Base-by-base conservation (phyloP, 441 rosid genomes). In the Isatis lusitanica region DNA sequence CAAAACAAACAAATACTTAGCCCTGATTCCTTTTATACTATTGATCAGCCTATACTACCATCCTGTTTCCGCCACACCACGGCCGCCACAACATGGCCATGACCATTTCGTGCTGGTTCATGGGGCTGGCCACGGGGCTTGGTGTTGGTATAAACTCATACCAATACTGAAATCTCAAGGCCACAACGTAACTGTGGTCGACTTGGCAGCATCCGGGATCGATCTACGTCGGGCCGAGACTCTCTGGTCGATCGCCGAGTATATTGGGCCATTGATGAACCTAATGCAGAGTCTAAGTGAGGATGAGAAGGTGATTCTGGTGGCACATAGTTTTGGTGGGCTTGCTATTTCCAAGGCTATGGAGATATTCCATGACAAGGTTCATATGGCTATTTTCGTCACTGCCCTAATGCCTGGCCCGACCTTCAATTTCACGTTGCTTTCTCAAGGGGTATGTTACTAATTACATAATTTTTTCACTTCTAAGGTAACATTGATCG, bases 321-420 rank as follows among this genome's bases (percentile, higher is more conserved):
- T 89, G 39, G 87, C 86, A 30, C 90, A 87, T 55, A 85, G 85
- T 79, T 64, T 68, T 1, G 83, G 85, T 7, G 89, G 94, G 2
- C 62, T 80, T 31, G 90, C 88, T 10, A 44, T 87, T 68, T 82
- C 90, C 42, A 81, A 70, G 24, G 83, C 87, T 16, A 88, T 85
- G 91, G 88, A 88, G 76, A 75, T 39, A 30, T 76, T 76, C 18
- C 85, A 83, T 0, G 10, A 38, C 5, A 88, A 83, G 75, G 65
- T 88, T 73, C 61, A 68, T n/a, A 76, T 73, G 8, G 85, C 85
- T 11, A 82, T 88, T 67, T 90, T 83, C 46, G 66, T 84, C 17
- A 55, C 81, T 42, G 88, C 93, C 24, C 0, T 4, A 0, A 85
- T 86, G 95, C 86, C 84, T 24, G 91, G 85, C 2, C 93, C 84